Conservation (phyloP, 495 filamentous ascomycete species). For the Penicillium dipodomyicola region DNA sequence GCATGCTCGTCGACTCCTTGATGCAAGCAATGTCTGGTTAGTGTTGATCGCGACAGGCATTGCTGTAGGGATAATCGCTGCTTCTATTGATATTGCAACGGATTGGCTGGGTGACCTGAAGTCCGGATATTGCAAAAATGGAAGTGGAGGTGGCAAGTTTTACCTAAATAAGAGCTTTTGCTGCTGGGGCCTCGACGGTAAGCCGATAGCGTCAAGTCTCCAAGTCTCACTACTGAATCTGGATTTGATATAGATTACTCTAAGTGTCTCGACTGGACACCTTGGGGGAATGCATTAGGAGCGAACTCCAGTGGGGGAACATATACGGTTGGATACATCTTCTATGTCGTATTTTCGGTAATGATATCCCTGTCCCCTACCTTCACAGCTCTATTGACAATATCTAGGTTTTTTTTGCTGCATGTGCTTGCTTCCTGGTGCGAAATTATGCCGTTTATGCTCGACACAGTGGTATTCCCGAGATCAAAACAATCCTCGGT, state of each 20-base stretch:
- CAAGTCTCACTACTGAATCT: slow-evolving; percentile 4
- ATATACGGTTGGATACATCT: slow-evolving; percentile 81
- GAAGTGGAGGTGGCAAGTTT: slow-evolving; percentile 73
- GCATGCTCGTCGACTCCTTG: slow-evolving; percentile 66
- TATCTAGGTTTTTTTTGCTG: slow-evolving; percentile 71
- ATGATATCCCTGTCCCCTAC: slow-evolving; percentile 19
- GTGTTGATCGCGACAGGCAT: slow-evolving; percentile 78
- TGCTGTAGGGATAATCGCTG: slow-evolving; percentile 78
- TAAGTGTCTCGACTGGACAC: slow-evolving; percentile 79
- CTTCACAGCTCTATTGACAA: slow-evolving; percentile 23
- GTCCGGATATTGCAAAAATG: slow-evolving; percentile 78
- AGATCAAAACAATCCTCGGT: slow-evolving; percentile 95
- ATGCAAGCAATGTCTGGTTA: slow-evolving; percentile 89
- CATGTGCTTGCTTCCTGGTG: slow-evolving; percentile 75
- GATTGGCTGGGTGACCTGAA: slow-evolving; percentile 95
- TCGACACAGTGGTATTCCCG: slow-evolving; percentile 94
- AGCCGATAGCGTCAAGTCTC: slow-evolving; percentile 11
- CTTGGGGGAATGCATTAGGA: slow-evolving; percentile 76
- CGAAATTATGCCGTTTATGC: slow-evolving; percentile 83
- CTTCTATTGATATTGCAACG: slow-evolving; percentile 85
- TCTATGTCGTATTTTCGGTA: slow-evolving; percentile 82
- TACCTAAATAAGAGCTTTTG: slow-evolving; percentile 90
- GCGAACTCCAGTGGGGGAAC: slow-evolving; percentile 61
- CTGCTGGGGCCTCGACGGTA: slow-evolving; percentile 84
- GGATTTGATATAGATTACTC: slow-evolving; percentile 49